Evolutionary conservation across 2,329 filamentous ascomycete genomes (phyloP).

Genomic region (Pseudofabraea citricarpa): DNA sequence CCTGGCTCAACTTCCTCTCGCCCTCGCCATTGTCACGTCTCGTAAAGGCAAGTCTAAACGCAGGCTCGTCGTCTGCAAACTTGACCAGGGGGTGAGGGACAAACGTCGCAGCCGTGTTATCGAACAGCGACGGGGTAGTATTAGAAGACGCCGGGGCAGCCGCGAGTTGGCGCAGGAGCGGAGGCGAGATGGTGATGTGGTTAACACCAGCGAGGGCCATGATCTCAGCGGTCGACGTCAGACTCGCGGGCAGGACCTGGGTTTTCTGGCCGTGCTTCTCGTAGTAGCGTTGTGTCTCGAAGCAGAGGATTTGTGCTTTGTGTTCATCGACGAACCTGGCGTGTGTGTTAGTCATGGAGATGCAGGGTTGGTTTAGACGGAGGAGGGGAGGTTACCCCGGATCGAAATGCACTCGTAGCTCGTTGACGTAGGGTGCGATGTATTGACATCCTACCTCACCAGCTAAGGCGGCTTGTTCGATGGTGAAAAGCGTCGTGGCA

Average conservation of each 20-base stretch:
- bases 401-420: constrained; percentile 58
- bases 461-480: constrained; percentile 55
- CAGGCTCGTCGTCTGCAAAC: constrained; percentile 36
- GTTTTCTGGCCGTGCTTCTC: constrained; percentile 36
- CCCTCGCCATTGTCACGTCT: constrained; percentile 40
- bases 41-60: constrained; percentile 46
- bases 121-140: constrained; percentile 14
- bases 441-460: constrained; percentile 54
- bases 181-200: constrained; percentile 54
- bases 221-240: constrained; percentile 54
- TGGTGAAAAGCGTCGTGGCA: constrained; percentile 58
- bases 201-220: constrained; percentile 51
- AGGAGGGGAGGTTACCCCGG: constrained; percentile 29
- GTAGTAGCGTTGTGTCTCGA: constrained; percentile 50
- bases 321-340: constrained; percentile 41
- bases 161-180: constrained; percentile 33
- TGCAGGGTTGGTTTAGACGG: not conserved
- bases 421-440: constrained; percentile 63
- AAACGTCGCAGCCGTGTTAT: constrained; percentile 1
- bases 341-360: not conserved
- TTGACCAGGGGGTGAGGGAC: not conserved
- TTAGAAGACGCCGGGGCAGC: constrained; percentile 6
- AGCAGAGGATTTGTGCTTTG: constrained; percentile 32
- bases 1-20: constrained; percentile 43
- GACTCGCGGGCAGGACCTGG: constrained; percentile 49